Evolutionary conservation across 352 stramenopile genomes (phyloP), one percentile per base, ranked within the genome.

Genomic region (Phytophthora hibernalis): DNA sequence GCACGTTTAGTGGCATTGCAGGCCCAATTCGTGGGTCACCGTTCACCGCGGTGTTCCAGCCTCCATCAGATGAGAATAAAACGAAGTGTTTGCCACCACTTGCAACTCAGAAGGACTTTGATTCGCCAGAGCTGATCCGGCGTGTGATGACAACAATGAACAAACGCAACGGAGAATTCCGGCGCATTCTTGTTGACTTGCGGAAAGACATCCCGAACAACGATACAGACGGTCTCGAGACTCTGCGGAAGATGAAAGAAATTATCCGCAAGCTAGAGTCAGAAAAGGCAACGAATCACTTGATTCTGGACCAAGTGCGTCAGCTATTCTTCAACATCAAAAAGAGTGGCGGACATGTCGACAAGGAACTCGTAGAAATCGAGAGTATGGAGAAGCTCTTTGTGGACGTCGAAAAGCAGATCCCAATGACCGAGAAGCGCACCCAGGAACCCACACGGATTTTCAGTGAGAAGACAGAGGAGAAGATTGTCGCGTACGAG

Each of bases 21-120:
- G 97, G 97, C n/a, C 83, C 80, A 2, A 93, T 99, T 50, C 92
- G 96, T 16, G 97, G 97, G 2, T 98, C 93, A 16, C 96, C 97
- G 3, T 99, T 98, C 61, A 74, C 55, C 12, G 68, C 70, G 18
- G 26, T 47, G 13, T 77, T 75, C 42, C 78, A 86, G 61, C 72
- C 66, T 10, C 52, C 65, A 7, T 87, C 70, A 0, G 82, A 90
- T 53, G 80, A 92, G n/a, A 92, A 91, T 60, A 88, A 87, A 22
- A 67, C 78, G 3, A 91, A 90, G 57, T 93, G 81, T 33, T 77
- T 95, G 60, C 87, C 87, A 4, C 79, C 85, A 12, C 72, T 92
- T 47, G 75, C 70, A 3, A 74, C 61, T 7, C 83, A 92, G 40
- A 93, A 93, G 42, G 85, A 94, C 55, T 72, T 96, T 18, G 82